phyloP scores from a whole-genome alignment of 345 rosid species.

The Syzygium aromaticum region DNA sequence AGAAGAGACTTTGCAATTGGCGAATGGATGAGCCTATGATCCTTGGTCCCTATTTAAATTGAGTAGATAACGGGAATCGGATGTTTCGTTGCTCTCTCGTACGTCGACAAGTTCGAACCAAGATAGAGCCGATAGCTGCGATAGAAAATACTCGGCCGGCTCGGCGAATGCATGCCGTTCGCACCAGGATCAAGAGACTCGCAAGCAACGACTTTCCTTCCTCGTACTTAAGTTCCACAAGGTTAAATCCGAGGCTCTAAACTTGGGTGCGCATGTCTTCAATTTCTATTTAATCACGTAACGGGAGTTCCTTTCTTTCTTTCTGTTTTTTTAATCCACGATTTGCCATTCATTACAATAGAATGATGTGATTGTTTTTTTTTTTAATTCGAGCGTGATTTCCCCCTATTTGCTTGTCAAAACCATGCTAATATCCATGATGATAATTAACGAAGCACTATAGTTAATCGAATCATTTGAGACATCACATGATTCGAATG shows the following conservation, averaged over 20 bases:
- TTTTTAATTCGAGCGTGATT: background rate
- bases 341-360: background rate
- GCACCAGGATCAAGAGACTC: background rate
- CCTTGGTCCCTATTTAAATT: background rate
- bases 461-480: background rate
- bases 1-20: background rate
- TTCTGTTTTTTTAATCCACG: background rate
- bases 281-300: background rate
- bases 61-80: background rate
- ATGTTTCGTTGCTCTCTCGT: background rate
- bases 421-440: background rate
- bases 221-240: background rate
- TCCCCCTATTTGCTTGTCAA: background rate
- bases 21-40: background rate
- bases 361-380: background rate
- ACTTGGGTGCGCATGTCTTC: background rate
- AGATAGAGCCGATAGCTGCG: background rate
- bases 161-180: background rate
- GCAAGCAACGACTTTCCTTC: background rate
- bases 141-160: background rate
- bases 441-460: background rate
- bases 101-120: background rate
- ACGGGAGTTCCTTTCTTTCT: background rate
- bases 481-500: background rate
- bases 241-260: background rate